phyloP scores from a whole-genome alignment of 2,329 filamentous ascomycete species.

The Claviceps monticola region DNA sequence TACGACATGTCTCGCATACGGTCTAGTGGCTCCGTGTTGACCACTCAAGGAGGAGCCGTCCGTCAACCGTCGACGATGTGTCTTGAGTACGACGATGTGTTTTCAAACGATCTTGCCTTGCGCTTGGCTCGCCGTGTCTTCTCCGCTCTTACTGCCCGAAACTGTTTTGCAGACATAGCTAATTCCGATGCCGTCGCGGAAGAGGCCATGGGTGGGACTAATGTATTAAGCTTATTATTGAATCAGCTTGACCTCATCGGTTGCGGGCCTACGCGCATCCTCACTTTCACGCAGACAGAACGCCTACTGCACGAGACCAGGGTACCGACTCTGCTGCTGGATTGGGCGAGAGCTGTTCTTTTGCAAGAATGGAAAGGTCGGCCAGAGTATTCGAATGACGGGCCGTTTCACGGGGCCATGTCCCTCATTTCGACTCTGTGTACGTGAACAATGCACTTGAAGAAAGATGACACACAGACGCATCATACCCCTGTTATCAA shows the following conservation, averaged over 20 bases:
- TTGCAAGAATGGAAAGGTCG: conserved; percentile 70
- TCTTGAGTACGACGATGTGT: conserved; percentile 48
- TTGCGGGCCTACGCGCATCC: conserved; percentile 27
- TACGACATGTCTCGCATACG: conserved; percentile 48
- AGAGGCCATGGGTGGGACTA: conserved; percentile 18
- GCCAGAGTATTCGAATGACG: conserved; percentile 53
- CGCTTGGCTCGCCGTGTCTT: conserved; percentile 45
- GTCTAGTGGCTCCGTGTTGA: conserved; percentile 36
- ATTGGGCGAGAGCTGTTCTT: conserved; percentile 64
- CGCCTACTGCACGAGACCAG: conserved; percentile 42
- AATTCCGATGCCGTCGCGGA: conserved; percentile 21
- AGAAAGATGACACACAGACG: no score
- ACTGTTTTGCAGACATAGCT: conserved; percentile 34
- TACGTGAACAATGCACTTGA: conserved; percentile 27
- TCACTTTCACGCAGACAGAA: conserved; percentile 37
- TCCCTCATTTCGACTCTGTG: conserved; percentile 60
- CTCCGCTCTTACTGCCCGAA: conserved; percentile 38
- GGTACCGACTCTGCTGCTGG: conserved; percentile 43
- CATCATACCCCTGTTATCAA: no score
- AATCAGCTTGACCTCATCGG: conserved; percentile 39
- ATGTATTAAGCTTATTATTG: conserved; percentile 35
- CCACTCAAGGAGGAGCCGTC: conserved; percentile 30
- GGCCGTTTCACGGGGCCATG: conserved; percentile 63
- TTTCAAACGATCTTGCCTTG: conserved; percentile 45
- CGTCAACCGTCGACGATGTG: conserved; percentile 36